These are phyloP conservation scores for Quercus rubra DNA, from an alignment of 306 rosid species.

Conservation along the genomic window DNA sequence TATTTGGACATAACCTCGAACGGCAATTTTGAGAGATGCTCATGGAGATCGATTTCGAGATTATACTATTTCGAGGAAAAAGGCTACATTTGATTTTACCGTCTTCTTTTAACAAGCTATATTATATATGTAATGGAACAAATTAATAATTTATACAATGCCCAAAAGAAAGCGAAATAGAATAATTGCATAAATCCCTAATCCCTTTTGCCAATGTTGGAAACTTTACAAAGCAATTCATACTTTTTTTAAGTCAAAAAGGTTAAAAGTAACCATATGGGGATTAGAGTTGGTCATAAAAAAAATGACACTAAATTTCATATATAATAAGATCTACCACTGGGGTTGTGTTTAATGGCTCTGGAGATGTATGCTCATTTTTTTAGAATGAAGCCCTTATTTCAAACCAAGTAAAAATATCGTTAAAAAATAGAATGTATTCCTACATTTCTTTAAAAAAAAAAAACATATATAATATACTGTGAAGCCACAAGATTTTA, in stretches of 20 bases:
- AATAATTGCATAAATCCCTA: not conserved
- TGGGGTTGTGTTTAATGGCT: too few species aligned
- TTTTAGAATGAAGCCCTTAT: too few species aligned
- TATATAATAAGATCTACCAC: not conserved
- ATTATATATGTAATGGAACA: not conserved
- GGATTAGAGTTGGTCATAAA: conserved; percentile 1
- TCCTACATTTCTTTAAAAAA: too few species aligned
- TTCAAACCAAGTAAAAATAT: too few species aligned
- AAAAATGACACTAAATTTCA: not conserved
- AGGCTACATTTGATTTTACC: not conserved
- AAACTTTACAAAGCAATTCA: not conserved
- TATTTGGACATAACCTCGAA: too few species aligned
- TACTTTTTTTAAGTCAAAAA: not conserved
- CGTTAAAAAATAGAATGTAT: too few species aligned
- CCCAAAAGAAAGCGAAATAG: not conserved
- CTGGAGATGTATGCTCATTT: too few species aligned
- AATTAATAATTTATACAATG: not conserved
- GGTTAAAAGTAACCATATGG: not conserved
- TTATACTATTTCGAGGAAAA: not conserved
- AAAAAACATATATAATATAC: too few species aligned
- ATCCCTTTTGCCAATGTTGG: conserved; percentile 5
- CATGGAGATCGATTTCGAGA: too few species aligned
- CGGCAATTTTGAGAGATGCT: not conserved
- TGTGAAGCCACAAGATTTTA: too few species aligned
- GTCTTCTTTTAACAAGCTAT: not conserved